A percentile compares a stretch with the other conserved stretches of the same genome.
These are phyloP conservation scores for Rhizomucor pusillus DNA, from an alignment of 371 early-diverging fungal species.

Conservation along the genomic window DNA sequence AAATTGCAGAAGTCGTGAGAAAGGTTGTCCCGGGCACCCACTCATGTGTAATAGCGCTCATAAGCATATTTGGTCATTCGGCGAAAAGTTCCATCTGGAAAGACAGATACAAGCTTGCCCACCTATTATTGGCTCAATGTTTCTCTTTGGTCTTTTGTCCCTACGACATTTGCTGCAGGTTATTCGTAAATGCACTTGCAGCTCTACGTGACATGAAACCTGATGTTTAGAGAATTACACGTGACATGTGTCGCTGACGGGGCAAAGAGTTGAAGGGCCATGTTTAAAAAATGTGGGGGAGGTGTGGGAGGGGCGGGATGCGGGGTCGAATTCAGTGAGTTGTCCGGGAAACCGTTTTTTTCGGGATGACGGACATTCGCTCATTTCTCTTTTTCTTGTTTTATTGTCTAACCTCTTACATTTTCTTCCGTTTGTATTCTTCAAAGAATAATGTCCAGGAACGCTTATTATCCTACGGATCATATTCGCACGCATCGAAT, in stretches of 20 bases:
- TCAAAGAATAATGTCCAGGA: slow-evolving; percentile 1
- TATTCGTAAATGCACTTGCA: no score
- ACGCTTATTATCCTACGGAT: not conserved
- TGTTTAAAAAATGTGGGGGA: no score
- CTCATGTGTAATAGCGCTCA: not conserved
- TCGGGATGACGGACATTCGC: not conserved
- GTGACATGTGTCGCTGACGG: no score
- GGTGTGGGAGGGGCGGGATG: not conserved
- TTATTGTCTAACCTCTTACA: slow-evolving; percentile 1
- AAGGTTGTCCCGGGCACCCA: not conserved
- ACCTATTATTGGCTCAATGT: not conserved
- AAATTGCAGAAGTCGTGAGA: not conserved
- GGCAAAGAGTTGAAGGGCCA: no score
- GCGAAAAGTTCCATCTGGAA: not conserved
- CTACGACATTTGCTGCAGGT: not conserved
- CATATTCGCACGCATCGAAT: slow-evolving; percentile 4
- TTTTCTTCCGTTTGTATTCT: slow-evolving; percentile 1
- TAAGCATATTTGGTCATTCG: not conserved
- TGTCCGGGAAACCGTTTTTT: not conserved
- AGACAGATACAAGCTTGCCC: not conserved
- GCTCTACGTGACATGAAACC: no score
- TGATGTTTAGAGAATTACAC: no score
- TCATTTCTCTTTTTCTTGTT: slow-evolving; percentile 2
- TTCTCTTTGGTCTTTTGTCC: not conserved
- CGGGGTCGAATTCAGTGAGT: not conserved